phyloP scores from a whole-genome alignment of 1,284 basidiomycete species.

The Ceratobasidium papillatum region DNA sequence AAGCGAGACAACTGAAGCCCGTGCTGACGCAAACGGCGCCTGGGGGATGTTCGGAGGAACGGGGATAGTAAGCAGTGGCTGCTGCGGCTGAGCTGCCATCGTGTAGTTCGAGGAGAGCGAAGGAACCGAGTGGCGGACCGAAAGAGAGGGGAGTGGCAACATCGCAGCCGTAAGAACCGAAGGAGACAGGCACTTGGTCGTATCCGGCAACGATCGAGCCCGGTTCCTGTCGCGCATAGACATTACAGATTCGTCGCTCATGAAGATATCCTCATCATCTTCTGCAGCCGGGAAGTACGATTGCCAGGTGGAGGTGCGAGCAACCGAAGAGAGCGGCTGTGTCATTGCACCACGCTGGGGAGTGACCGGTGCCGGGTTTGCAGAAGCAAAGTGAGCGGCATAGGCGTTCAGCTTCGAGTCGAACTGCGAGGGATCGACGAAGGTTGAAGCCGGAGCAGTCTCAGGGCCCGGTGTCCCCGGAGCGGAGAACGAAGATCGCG shows the following conservation, averaged over 20 bases:
- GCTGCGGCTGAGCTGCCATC: constrained; percentile 24
- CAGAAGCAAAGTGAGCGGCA: constrained; percentile 14
- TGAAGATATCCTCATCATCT: constrained; percentile 38
- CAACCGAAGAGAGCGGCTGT: constrained; percentile 33
- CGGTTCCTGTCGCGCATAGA: constrained; percentile 38
- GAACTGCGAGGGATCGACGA: constrained; percentile 24
- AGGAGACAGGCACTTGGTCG: constrained; percentile 39
- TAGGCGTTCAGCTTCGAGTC: constrained; percentile 35
- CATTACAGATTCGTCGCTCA: constrained; percentile 39
- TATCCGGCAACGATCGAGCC: constrained; percentile 22
- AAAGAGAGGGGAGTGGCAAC: constrained; percentile 1
- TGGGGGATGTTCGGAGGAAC: constrained; percentile 32
- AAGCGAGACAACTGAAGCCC: constrained; percentile 19
- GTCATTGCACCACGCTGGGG: constrained; percentile 25
- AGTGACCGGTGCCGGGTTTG: constrained; percentile 1
- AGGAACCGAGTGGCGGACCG: constrained; percentile 35
- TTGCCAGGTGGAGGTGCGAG: constrained; percentile 34
- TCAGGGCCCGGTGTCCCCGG: constrained; percentile 37
- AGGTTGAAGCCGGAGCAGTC: constrained; percentile 2
- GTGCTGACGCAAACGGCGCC: background rate
- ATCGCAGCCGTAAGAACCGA: constrained; percentile 19
- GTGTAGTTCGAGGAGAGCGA: constrained; percentile 28
- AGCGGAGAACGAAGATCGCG: constrained; percentile 39
- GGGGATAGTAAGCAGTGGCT: constrained; percentile 14
- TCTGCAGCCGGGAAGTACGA: constrained; percentile 35